These are phyloP conservation scores for Leptodontidium sp. DNA, from an alignment of 2,329 filamentous ascomycete genomes.

Conservation along the genomic window DNA sequence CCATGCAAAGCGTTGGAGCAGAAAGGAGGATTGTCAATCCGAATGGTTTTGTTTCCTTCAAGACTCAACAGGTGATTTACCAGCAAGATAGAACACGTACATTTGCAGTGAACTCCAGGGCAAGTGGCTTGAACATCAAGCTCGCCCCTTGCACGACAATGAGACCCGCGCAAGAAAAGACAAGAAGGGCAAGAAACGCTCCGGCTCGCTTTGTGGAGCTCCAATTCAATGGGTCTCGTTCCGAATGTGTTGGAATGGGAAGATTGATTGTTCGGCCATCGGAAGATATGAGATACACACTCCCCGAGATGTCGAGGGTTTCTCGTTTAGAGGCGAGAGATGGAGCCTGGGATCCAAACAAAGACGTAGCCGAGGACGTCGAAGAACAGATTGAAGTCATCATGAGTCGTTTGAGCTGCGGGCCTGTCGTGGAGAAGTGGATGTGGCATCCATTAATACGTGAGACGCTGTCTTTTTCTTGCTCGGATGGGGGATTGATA, in stretches of 20 bases:
- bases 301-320: slow-evolving; percentile 25
- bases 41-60: slow-evolving; percentile 32
- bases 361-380: neutral
- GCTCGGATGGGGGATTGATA: no score
- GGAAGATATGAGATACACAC: slow-evolving; percentile 31
- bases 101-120: slow-evolving; percentile 22
- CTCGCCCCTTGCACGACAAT: slow-evolving; percentile 23
- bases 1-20: slow-evolving; percentile 32
- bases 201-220: slow-evolving; percentile 25
- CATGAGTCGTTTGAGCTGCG: neutral
- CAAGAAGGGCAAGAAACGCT: slow-evolving; percentile 26
- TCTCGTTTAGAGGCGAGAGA: slow-evolving; percentile 8
- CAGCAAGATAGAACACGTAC: slow-evolving; percentile 11
- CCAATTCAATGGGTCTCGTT: slow-evolving; percentile 36
- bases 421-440: neutral
- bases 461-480: no score
- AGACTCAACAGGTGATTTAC: neutral
- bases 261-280: slow-evolving; percentile 33
- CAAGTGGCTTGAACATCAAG: slow-evolving; percentile 26
- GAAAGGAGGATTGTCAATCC: slow-evolving; percentile 22
- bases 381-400: neutral
- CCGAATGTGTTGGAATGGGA: slow-evolving; percentile 29
- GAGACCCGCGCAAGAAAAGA: slow-evolving; percentile 24
- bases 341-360: neutral
- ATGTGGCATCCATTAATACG: neutral